A percentile compares a stretch with the other conserved stretches of the same genome.
Evolutionary conservation across 2,329 filamentous ascomycete species (phyloP).

Genomic region (Cladosporium cucumerinum): DNA sequence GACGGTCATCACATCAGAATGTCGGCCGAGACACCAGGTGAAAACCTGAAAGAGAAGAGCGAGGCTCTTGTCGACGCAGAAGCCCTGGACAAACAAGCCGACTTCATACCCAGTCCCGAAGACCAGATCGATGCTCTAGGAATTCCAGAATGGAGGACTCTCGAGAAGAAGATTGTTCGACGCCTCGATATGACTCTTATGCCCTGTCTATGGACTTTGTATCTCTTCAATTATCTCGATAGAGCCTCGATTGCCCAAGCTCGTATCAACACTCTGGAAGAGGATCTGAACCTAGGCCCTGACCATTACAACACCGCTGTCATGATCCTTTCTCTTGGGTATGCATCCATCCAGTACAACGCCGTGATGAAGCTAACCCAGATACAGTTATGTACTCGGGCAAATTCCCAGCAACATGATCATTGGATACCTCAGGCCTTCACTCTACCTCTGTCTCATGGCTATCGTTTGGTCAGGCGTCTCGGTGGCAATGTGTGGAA

Average conservation of each 20-base stretch:
- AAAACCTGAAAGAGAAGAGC: slow-evolving; percentile 5
- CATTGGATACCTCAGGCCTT: slow-evolving; percentile 43
- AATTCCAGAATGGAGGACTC: slow-evolving; percentile 7
- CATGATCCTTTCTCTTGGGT: slow-evolving; percentile 38
- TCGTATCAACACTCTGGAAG: slow-evolving; percentile 44
- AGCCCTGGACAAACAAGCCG: slow-evolving; percentile 6
- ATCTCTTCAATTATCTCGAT: slow-evolving; percentile 31
- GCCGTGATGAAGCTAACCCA: not conserved
- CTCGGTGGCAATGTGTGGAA: slow-evolving; percentile 24
- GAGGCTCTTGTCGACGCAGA: slow-evolving; percentile 7
- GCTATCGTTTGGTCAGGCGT: slow-evolving; percentile 33
- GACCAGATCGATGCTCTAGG: slow-evolving; percentile 25
- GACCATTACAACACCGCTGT: slow-evolving; percentile 57
- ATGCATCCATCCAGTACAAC: not conserved
- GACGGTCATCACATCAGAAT: not conserved
- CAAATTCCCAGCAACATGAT: slow-evolving; percentile 46
- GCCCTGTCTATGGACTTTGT: slow-evolving; percentile 27
- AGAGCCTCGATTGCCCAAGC: slow-evolving; percentile 15
- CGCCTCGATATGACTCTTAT: slow-evolving; percentile 9
- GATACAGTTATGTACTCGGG: slow-evolving; percentile 39
- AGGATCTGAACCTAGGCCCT: slow-evolving; percentile 48
- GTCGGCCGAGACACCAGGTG: slow-evolving; percentile 3
- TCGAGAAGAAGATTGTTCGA: slow-evolving; percentile 27
- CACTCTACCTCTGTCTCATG: slow-evolving; percentile 40
- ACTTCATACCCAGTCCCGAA: slow-evolving; percentile 29